Evolutionary conservation across 257 asterid genomes (phyloP), one percentile per base, ranked within the genome.

Genomic region (Avicennia marina): DNA sequence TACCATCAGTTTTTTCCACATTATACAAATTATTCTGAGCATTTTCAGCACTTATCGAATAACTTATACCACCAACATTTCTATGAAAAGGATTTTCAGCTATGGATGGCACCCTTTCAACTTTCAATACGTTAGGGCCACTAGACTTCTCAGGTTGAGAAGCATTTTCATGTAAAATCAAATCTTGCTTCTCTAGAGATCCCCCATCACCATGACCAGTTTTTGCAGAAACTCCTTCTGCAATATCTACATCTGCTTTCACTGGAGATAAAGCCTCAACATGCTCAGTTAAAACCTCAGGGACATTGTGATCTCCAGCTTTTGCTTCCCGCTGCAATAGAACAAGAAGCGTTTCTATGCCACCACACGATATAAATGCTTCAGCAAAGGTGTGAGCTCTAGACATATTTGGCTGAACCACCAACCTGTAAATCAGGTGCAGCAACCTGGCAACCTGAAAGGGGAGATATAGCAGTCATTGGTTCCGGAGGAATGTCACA

Each of bases 241-340:
- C 67, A 39, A 11, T 60, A 58, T 72, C 78, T 62, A 49, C 65
- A 61, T 74, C 84, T 53, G 76, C 60, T 66, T 67, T 73, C 62
- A 63, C 55, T 7, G 75, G 47, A 19, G 78, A 70, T 29, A 61
- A 68, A 72, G 53, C 42, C 65, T 75, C 75, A 47, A 66, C 72
- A 52, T 54, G 71, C 67, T 71, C 77, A 29, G 56, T 56, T 55
- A 69, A 36, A 2, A 36, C 52, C 74, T 77, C 83, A 59, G 86
- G 72, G 51, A 51, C 72, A 68, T 84, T 84, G 63, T 25, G 58
- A 66, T 85, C 96, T 60, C 95, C 95, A 75, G 74, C 74, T 76
- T 85, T 91, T 62, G 95, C 85, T 81, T 91, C 98, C 32, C 94
- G 96, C 79, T 91, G 98, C 83, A 91, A 72, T 63, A 88, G 78